Base-by-base conservation (phyloP, 2,329 filamentous ascomycete genomes). In the Trichophaea hybrida region DNA sequence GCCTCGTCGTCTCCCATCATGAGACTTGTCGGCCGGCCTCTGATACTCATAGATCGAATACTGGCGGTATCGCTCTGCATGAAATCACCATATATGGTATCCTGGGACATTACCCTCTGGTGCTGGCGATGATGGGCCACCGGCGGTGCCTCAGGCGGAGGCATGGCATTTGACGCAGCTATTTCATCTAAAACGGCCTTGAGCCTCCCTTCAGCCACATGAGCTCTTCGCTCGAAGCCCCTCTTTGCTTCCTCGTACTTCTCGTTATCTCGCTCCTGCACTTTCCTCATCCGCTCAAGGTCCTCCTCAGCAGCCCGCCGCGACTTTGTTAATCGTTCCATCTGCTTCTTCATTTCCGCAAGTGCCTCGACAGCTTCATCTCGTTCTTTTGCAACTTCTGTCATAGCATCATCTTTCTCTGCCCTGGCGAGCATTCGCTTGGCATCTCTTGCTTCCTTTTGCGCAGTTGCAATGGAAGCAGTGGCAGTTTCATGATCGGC, bases 171-270 rank as follows among this genome's bases (percentile, higher is more conserved):
- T n/a, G 83, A 82, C 35, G 80, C 78, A n/a, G 83, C 82, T 54
- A 98, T 80, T 72, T 97, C 93, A 40, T 91, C 88, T 49, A 98
- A 76, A 8, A 98, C 80, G 8, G 81, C 78, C 70, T 91, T 93
- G 58, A 98, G 73, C 40, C 91, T 83, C 34, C 80, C 86, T 73
- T 98, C 93, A 1, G 89, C 86, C n/a, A 96, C 79, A 71, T 97
- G 90, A 12, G 95, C 75, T 67, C 86, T 88, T 59, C 87, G 83
- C 72, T 98, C 91, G 62, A 88, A 78, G 59, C 81, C 85, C 58
- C 90, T 83, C 68, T 82, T 85, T 70, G 94, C 89, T 51, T 85
- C 82, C 10, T 90, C 84, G 89, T 90, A 97, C 1, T 76, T 75
- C 58, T 91, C 83, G 70, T 85, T 93, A 65, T 98, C 93, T 56